Evolutionary conservation across 495 filamentous ascomycete genomes (phyloP), one percentile per base, ranked within the genome.

Genomic region (Penicillium roqueforti): DNA sequence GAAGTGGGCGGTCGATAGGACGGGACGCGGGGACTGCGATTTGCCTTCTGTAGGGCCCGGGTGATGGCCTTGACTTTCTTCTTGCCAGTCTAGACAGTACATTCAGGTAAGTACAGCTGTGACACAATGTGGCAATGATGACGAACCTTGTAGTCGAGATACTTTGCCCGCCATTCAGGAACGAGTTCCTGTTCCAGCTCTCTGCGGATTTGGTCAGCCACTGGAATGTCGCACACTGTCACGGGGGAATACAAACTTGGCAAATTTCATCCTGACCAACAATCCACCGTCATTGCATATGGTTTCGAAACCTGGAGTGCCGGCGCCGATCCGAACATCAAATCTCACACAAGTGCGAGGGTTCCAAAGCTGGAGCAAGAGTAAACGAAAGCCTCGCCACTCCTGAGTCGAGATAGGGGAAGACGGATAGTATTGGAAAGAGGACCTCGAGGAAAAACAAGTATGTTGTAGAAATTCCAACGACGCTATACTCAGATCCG

Each of bases 131-230:
- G 10, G 7, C 4, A 25, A 10, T 5, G 20, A 26, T 6, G 5
- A 40, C 28, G 10, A 41, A 83, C 86, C 79, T 91, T 95, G 76
- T 96, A 96, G 72, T 96, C 83, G 53, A 96, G 78, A 71, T 96
- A 96, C 69, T 95, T 95, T 57, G 81, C 83, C 59, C 87, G 82
- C 91, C 91, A 96, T 80, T 96, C 91, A 75, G 91, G 89, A 56
- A 95, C 89, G 23, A 88, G 81, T 53, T 93, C 87, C 66, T 85
- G 83, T 47, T 96, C 91, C 51, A 96, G 77, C 74, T 95, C 89
- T 71, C 83, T 86, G 51, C 50, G 28, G 41, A 37, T 32, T 41
- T 54, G 61, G 60, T 65, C 55, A 66, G 61, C 55, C 54, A 57
- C 55, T 32, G 59, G 48, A 56, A 55, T 51, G 52, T 54, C 50